Percentiles rank a stretch among this genome's conserved stretches.
Conservation (phyloP, 345 rosid genomes). For the Garcia nutans region DNA sequence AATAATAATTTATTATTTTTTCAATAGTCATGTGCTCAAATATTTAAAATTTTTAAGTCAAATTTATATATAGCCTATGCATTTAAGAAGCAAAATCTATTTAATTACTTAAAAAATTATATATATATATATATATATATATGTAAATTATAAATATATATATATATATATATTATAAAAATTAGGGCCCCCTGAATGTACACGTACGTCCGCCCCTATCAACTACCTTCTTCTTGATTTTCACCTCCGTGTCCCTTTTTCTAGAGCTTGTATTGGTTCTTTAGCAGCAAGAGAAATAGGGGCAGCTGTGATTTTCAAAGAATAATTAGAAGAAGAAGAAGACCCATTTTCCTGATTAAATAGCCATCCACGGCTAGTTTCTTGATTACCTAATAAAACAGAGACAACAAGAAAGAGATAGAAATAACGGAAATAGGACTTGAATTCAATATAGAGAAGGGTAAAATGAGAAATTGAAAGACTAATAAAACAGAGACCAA, state of each 20-base stretch:
- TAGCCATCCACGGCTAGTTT: slow-evolving; percentile 53
- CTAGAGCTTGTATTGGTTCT: slow-evolving; percentile 13
- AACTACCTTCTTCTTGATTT: not conserved
- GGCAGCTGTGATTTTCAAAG: not conserved
- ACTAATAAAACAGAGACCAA: no score
- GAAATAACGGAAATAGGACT: not conserved
- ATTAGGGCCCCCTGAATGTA: no score
- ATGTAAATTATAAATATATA: no score
- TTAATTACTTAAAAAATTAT: no score
- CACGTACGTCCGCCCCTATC: no score
- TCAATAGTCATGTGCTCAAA: no score
- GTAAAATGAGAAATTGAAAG: not conserved
- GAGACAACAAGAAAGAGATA: not conserved
- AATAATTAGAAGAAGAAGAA: slow-evolving; percentile 3
- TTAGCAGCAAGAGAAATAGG: slow-evolving; percentile 11
- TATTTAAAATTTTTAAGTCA: no score
- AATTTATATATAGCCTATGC: no score
- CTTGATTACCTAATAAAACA: not conserved
- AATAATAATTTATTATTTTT: no score
- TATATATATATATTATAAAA: no score
- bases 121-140: no score
- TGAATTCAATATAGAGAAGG: not conserved
- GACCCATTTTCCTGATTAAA: slow-evolving; percentile 51
- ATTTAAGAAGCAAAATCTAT: no score
- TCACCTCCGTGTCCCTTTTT: slow-evolving; percentile 7